Evolutionary conservation across 2,329 filamentous ascomycete species (phyloP), one percentile per base, ranked within the genome.

Genomic region (Trichothecium sympodiale): DNA sequence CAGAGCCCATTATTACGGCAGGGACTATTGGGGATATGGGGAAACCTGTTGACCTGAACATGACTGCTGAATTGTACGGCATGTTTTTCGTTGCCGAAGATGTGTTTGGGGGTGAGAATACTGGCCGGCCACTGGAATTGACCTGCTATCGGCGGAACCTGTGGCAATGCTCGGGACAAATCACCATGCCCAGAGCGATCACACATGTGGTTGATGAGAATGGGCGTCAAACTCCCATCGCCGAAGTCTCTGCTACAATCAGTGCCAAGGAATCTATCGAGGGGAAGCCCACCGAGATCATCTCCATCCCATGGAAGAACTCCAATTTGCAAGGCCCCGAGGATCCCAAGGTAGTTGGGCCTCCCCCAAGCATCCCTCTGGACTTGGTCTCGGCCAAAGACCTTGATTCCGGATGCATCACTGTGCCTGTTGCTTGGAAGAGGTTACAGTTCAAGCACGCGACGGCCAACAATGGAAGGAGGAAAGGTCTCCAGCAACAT

Each of bases 261-360:
- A 83, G 83, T 1, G 88, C 86, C 2, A 76, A 83, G 4, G 89
- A 96, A 58, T 94, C 86, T 5, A 93, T 95, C 34, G 89, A 96
- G 54, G 84, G 85, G 33, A 94, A 94, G 51, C 51, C 77, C 1
- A 89, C 93, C 5, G 93, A 95, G 60, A 94, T 96, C 41, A 95
- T 96, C 40, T 91, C 83, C 1, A 91, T 96, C 33, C 89, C 89
- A 0, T 95, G 89, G 88, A 95, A 95, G 64, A 93, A 66, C 71
- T 51, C 80, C 63, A 50, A 78, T 61, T 47, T 79, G 53, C 56
- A 71, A 49, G 51, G 64, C 3, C 55, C 56, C 14, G 67, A 74
- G 47, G 71, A 67, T 42, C 53, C 57, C 38, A 74, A 69, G 46
- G 59, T 61, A 3, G 64, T 55, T 3, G 52, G 63, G 9, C 60